Percentiles rank a stretch among this genome's conserved stretches.
Evolutionary conservation across 2,329 filamentous ascomycete species (phyloP).

Genomic region (Zarea fungicola): DNA sequence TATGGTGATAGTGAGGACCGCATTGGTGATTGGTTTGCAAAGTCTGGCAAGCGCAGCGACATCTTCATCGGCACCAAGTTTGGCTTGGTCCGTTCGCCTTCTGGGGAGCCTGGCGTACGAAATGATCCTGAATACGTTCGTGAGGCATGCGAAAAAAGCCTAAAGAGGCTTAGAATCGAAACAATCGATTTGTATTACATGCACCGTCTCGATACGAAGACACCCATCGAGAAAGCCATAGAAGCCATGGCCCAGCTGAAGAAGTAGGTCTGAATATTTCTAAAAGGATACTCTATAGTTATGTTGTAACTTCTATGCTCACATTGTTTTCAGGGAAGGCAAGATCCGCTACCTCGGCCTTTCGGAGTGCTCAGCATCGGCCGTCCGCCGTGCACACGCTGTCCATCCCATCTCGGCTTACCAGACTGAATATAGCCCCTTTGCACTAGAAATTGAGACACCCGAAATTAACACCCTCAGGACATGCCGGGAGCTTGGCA

Average conservation of each 20-base stretch:
- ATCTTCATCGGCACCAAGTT: conserved; percentile 46
- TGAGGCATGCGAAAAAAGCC: conserved; percentile 25
- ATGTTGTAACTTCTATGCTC: not conserved
- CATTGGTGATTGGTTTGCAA: conserved; percentile 46
- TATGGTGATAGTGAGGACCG: conserved; percentile 44
- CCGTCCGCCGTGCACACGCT: conserved; percentile 45
- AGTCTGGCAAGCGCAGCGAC: conserved; percentile 40
- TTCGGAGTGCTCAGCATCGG: conserved; percentile 43
- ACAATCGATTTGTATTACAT: conserved; percentile 53
- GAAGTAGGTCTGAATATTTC: conserved; percentile 20
- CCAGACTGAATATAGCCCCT: conserved; percentile 51
- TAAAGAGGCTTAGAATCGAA: conserved; percentile 43
- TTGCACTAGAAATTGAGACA: conserved; percentile 54
- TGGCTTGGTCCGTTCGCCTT: conserved; percentile 21
- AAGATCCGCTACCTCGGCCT: conserved; percentile 55
- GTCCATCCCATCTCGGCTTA: conserved; percentile 46
- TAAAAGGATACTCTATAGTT: not conserved
- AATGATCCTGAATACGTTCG: conserved; percentile 26
- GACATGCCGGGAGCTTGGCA: conserved; percentile 53
- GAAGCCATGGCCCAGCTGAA: conserved; percentile 42
- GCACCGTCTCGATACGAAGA: conserved; percentile 43
- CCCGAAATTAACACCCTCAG: conserved; percentile 41
- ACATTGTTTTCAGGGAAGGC: conserved; percentile 36
- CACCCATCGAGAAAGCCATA: conserved; percentile 46
- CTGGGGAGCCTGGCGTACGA: conserved; percentile 9